phyloP scores from a whole-genome alignment of 2,329 filamentous ascomycete species.

The Penicillium sp. region DNA sequence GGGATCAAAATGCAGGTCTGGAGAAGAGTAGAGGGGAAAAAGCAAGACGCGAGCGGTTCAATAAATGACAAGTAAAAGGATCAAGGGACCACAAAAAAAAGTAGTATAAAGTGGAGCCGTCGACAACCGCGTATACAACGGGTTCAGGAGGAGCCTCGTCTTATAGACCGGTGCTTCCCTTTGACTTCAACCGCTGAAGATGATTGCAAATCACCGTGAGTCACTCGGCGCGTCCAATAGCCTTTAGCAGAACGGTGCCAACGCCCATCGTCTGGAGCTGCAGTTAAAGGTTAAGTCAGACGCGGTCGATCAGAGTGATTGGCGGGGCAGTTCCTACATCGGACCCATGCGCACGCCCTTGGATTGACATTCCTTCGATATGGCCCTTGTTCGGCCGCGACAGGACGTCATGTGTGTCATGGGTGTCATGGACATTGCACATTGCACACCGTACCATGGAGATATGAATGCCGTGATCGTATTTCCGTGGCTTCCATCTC shows the following conservation, averaged over 20 bases:
- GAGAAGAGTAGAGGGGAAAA: background rate
- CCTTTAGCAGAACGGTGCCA: background rate
- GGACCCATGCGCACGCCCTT: slow-evolving; percentile 21
- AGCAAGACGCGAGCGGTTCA: background rate
- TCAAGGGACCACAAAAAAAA: slow-evolving; percentile 4
- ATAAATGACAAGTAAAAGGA: background rate
- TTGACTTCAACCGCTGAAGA: background rate
- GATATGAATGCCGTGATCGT: background rate
- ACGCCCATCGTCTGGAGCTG: background rate
- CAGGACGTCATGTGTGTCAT: too few species aligned
- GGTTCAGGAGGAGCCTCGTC: slow-evolving; percentile 6
- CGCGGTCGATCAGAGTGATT: slow-evolving; percentile 4
- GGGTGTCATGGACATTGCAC: too few species aligned
- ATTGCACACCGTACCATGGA: too few species aligned
- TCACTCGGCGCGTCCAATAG: slow-evolving; percentile 1
- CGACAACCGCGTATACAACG: slow-evolving; percentile 21
- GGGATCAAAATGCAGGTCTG: background rate
- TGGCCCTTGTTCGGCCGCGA: too few species aligned
- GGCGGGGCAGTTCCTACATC: slow-evolving; percentile 5
- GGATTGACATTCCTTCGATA: slow-evolving; percentile 19
- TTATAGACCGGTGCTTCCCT: slow-evolving; percentile 1
- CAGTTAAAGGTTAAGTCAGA: slow-evolving; percentile 5
- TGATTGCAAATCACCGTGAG: slow-evolving; percentile 5
- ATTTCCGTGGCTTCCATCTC: too few species aligned
- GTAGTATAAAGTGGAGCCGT: slow-evolving; percentile 25